A percentile compares a stretch with the other conserved stretches of the same genome.
Evolutionary conservation across 2,329 filamentous ascomycete genomes (phyloP).

Genomic region (Teratosphaeriaceae sp.): DNA sequence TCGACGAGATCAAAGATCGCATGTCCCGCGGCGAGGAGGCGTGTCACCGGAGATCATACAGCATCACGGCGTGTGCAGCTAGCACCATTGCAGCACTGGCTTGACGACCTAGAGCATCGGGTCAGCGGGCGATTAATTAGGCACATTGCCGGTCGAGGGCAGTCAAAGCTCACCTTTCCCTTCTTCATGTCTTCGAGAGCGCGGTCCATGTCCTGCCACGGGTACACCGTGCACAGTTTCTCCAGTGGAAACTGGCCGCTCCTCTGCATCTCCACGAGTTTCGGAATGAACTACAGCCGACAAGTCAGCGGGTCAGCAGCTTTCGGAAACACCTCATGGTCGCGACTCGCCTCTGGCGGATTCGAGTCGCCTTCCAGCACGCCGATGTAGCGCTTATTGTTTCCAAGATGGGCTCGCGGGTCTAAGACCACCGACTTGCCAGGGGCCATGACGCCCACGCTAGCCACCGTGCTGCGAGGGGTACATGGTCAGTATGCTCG

Average conservation of each 20-base stretch:
- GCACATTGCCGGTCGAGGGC: too few species aligned
- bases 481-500: background rate
- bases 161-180: slow-evolving; percentile 12
- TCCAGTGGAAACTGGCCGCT: slow-evolving; percentile 39
- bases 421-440: background rate
- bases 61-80: too few species aligned
- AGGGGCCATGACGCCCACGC: background rate
- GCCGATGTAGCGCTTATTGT: background rate
- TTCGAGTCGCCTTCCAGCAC: background rate
- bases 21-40: too few species aligned
- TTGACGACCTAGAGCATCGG: slow-evolving; percentile 1
- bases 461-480: background rate
- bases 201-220: slow-evolving; percentile 31
- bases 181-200: slow-evolving; percentile 33
- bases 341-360: background rate
- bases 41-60: too few species aligned
- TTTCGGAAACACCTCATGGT: too few species aligned
- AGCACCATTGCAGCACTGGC: slow-evolving; percentile 1
- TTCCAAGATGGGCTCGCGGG: background rate
- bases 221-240: slow-evolving; percentile 35
- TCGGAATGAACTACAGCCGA: slow-evolving; percentile 31
- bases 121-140: too few species aligned
- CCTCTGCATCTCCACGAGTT: slow-evolving; percentile 40
- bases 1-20: too few species aligned
- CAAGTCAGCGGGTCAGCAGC: background rate